These are phyloP conservation scores for Datisca glomerata DNA, from an alignment of 306 rosid species.

Conservation along the genomic window DNA sequence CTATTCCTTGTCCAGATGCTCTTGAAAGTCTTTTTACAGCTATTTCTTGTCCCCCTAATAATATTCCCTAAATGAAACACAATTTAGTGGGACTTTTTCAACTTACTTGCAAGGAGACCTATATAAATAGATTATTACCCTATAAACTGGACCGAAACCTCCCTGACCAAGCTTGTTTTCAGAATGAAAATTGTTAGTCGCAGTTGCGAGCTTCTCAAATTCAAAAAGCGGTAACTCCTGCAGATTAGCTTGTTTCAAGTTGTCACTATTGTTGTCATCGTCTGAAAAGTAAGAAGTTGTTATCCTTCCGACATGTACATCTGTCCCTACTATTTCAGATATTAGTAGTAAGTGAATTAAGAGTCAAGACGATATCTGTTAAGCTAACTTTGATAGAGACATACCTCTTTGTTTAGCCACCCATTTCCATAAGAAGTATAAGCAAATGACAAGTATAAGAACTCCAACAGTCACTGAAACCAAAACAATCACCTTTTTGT, in stretches of 20 bases:
- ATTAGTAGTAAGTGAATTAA: too few species aligned
- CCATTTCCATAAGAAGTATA: conserved; percentile 9
- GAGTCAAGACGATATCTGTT: too few species aligned
- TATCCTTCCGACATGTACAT: too few species aligned
- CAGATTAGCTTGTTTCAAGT: too few species aligned
- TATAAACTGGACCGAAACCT: conserved; percentile 74
- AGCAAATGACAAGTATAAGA: not conserved
- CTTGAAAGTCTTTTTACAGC: conserved; percentile 51
- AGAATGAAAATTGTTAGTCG: conserved; percentile 39
- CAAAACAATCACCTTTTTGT: not conserved
- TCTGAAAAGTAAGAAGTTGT: conserved; percentile 4
- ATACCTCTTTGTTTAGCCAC: too few species aligned
- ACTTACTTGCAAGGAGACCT: not conserved
- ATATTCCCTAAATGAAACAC: conserved; percentile 27
- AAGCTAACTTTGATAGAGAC: too few species aligned
- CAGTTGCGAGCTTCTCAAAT: not conserved
- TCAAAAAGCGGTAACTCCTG: not conserved
- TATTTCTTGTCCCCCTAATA: conserved; percentile 38
- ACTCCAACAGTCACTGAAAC: conserved; percentile 7
- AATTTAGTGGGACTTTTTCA: not conserved
- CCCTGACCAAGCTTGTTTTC: conserved; percentile 62
- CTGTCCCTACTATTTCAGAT: too few species aligned
- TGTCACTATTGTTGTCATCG: conserved; percentile 3
- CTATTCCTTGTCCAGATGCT: conserved; percentile 54
- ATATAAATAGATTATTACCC: too few species aligned